Percentiles rank a stretch among this genome's conserved stretches.
phyloP scores from a whole-genome alignment of 1,284 basidiomycete genomes.

The Rhodotorula sp. region DNA sequence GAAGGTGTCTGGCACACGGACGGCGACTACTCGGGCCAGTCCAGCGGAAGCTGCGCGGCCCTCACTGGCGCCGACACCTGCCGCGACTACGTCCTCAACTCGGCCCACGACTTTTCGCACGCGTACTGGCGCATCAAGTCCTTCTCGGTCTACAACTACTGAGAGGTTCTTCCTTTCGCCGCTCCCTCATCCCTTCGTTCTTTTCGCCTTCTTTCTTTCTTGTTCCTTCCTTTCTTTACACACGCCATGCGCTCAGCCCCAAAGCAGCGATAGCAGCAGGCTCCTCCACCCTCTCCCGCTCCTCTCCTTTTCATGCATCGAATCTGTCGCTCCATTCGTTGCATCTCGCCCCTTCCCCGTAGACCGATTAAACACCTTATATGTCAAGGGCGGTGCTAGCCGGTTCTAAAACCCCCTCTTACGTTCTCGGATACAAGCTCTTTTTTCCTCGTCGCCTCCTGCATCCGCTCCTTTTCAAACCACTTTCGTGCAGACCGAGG shows the following conservation, averaged over 20 bases:
- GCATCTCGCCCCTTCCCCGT: too few relatives aligned
- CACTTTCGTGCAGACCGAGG: too few relatives aligned
- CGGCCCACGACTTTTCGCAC: slow-evolving; percentile 17
- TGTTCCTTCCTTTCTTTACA: not conserved
- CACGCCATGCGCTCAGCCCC: not conserved
- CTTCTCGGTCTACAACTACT: slow-evolving; percentile 25
- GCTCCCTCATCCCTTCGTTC: not conserved
- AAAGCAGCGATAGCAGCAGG: not conserved
- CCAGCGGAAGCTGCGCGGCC: not conserved
- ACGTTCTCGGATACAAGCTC: not conserved
- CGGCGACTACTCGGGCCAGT: slow-evolving; percentile 22
- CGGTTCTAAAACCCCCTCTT: not conserved
- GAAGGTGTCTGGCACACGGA: slow-evolving; percentile 10
- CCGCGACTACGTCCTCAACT: slow-evolving; percentile 8
- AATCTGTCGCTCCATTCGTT: too few relatives aligned
- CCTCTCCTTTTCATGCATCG: not conserved
- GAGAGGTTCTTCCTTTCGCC: not conserved
- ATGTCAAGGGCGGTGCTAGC: not conserved
- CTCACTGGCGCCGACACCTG: slow-evolving; percentile 16
- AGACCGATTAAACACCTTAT: too few relatives aligned
- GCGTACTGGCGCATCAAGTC: slow-evolving; percentile 14
- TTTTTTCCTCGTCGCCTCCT: too few relatives aligned
- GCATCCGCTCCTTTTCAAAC: too few relatives aligned
- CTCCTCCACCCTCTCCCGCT: not conserved
- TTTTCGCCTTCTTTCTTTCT: not conserved